Conservation (phyloP, 495 filamentous ascomycete species). For the Tuber umbilicatum region DNA sequence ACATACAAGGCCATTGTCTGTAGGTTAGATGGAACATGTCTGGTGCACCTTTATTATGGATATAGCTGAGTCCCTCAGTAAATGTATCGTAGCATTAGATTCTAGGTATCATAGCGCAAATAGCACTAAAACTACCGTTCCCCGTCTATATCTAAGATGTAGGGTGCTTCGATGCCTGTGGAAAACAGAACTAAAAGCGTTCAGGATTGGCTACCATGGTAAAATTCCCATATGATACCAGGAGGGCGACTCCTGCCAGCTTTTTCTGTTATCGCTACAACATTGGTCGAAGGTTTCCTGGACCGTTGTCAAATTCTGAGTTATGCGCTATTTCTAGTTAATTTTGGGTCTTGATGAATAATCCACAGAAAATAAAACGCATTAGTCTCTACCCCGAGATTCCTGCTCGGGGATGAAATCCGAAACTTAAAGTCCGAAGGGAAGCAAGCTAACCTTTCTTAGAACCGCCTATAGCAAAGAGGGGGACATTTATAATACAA, state of each 20-base stretch:
- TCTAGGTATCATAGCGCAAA: background rate
- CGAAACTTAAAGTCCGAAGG: background rate
- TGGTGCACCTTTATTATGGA: background rate
- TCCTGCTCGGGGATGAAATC: background rate
- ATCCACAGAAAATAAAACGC: background rate
- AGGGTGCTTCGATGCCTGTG: background rate
- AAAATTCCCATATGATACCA: background rate
- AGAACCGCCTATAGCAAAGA: background rate
- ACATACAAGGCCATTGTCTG: background rate
- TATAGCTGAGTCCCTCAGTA: background rate
- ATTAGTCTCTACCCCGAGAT: background rate
- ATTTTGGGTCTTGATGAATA: background rate
- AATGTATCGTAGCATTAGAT: background rate
- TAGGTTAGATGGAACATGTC: background rate
- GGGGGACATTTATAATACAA: background rate
- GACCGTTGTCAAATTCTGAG: background rate
- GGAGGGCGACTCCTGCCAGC: background rate
- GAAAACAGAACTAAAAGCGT: background rate
- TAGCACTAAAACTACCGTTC: background rate
- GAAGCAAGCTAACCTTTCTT: background rate
- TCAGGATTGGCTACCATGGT: background rate
- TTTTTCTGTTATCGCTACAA: background rate
- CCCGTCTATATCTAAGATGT: background rate
- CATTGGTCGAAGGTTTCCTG: background rate
- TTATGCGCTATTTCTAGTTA: background rate